phyloP scores from a whole-genome alignment of 2,329 filamentous ascomycete species.

The Thermothelomyces thermophilus region DNA sequence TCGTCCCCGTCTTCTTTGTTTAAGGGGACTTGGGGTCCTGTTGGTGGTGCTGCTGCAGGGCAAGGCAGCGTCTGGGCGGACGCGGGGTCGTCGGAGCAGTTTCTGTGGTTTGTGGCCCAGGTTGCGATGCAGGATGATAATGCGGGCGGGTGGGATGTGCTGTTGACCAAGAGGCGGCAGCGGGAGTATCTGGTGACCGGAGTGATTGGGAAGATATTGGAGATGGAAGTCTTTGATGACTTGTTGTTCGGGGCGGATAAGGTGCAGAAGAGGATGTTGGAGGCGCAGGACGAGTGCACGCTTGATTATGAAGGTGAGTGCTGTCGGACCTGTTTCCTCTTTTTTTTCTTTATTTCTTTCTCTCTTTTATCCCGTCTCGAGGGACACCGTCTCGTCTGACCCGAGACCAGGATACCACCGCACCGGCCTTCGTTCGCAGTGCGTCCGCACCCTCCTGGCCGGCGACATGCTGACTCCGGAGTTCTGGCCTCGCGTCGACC shows the following conservation, averaged over 20 bases:
- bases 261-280: slow-evolving; percentile 26
- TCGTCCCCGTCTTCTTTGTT: too few species aligned
- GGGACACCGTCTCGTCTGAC: too few species aligned
- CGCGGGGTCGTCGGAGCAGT: slow-evolving; percentile 26
- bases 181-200: slow-evolving; percentile 33
- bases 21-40: too few species aligned
- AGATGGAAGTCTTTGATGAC: slow-evolving; percentile 34
- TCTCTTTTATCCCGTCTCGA: too few species aligned
- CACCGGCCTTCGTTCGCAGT: slow-evolving; percentile 29
- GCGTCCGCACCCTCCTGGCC: slow-evolving; percentile 26
- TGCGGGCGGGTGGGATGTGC: slow-evolving; percentile 30
- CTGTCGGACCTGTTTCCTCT: too few species aligned
- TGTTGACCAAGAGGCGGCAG: slow-evolving; percentile 28
- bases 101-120: slow-evolving; percentile 30
- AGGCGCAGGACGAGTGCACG: slow-evolving; percentile 28
- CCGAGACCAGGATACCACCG: slow-evolving; percentile 31
- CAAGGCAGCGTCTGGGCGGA: slow-evolving; percentile 23
- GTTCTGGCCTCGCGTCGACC: slow-evolving; percentile 36
- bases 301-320: slow-evolving; percentile 20
- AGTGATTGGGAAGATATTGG: slow-evolving; percentile 33
- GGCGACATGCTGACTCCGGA: slow-evolving; percentile 23
- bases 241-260: slow-evolving; percentile 36
- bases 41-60: too few species aligned
- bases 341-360: too few species aligned
- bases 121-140: slow-evolving; percentile 33